Percentiles rank a stretch among this genome's conserved stretches.
Conservation (phyloP, 257 asterid genomes). For the Henckelia pumila region DNA sequence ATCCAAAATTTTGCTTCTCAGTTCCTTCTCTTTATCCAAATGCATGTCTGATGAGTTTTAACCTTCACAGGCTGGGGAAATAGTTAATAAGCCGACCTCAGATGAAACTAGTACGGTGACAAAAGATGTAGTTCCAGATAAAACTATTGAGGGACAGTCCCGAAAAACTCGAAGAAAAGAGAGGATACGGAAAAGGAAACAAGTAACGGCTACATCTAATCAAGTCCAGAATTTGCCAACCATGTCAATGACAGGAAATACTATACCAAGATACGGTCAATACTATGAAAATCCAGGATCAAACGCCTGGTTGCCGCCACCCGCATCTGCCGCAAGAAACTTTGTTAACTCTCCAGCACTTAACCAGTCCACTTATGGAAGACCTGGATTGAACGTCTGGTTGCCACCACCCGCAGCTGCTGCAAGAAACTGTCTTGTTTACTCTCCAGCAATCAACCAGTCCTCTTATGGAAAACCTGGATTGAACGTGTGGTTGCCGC, state of each 20-base stretch:
- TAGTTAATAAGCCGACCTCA: background rate
- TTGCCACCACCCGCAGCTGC: too few species aligned
- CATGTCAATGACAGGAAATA: background rate
- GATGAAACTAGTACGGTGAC: background rate
- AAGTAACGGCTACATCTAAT: background rate
- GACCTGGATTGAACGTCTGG: too few species aligned
- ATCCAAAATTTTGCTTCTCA: background rate
- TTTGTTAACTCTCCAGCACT: too few species aligned
- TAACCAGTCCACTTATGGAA: too few species aligned
- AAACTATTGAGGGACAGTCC: constrained; percentile 20
- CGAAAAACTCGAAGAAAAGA: constrained; percentile 4
- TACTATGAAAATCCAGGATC: background rate
- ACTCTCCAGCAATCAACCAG: too few species aligned
- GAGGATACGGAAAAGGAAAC: background rate
- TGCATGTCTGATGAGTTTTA: background rate
- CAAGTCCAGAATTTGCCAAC: background rate
- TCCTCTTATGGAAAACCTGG: constrained; percentile 18
- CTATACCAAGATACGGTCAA: background rate
- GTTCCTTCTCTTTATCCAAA: background rate
- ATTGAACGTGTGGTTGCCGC: constrained; percentile 10
- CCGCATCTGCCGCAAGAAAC: too few species aligned
- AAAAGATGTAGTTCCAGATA: constrained; percentile 1
- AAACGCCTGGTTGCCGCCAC: too few species aligned
- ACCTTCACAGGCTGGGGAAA: background rate
- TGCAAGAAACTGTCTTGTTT: too few species aligned